phyloP scores from a whole-genome alignment of 106 monocot genomes.

The Dendrobium catenatum region DNA sequence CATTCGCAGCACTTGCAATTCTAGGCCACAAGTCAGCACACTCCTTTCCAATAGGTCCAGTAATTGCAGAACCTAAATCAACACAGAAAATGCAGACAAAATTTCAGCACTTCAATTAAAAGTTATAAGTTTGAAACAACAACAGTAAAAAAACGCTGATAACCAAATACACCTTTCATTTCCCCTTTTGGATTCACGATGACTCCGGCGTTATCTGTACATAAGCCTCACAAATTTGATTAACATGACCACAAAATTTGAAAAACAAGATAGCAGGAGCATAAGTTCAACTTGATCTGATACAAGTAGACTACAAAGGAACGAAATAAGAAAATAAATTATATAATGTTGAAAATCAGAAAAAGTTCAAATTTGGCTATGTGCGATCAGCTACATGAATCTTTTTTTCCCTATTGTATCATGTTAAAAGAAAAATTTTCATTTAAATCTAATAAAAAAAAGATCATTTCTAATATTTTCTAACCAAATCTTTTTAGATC shows the following conservation, averaged over 20 bases:
- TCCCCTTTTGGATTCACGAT: constrained; percentile 29
- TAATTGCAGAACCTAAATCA: constrained; percentile 18
- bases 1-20: constrained; percentile 21
- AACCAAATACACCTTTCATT: constrained; percentile 16
- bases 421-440: no score
- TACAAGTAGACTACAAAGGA: background rate
- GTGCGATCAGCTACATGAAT: no score
- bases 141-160: background rate
- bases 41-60: constrained; percentile 21
- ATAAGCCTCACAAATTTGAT: background rate
- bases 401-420: no score
- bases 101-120: background rate
- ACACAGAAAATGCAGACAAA: background rate
- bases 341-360: background rate
- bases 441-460: no score
- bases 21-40: constrained; percentile 19
- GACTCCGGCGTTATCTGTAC: constrained; percentile 26
- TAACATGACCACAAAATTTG: background rate
- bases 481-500: no score
- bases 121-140: background rate
- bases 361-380: no score
- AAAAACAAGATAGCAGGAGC: background rate
- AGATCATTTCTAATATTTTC: no score
- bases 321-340: background rate
- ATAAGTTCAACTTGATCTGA: background rate